A percentile compares a stretch with the other conserved stretches of the same genome.
phyloP scores from a whole-genome alignment of 148 eudicot genomes.

The Fagopyrum homotropicum region DNA sequence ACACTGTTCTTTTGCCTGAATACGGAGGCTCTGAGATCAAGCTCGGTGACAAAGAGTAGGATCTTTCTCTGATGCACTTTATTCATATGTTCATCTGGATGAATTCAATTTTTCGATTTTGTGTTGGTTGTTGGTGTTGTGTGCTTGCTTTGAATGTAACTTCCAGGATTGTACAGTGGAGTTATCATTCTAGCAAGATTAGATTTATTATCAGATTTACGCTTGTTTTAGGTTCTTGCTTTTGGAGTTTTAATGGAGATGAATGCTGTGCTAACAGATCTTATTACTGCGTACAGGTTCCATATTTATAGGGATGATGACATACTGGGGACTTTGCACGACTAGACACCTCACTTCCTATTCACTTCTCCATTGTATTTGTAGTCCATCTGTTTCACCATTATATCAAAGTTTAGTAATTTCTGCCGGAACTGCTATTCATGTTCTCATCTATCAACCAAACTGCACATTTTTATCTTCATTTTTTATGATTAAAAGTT shows the following conservation, averaged over 20 bases:
- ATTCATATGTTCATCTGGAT: background rate
- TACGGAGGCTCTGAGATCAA: conserved; percentile 67
- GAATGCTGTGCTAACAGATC: background rate
- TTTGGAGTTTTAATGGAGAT: background rate
- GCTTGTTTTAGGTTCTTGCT: background rate
- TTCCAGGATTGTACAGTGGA: background rate
- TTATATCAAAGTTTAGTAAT: background rate
- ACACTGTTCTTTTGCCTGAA: conserved; percentile 68
- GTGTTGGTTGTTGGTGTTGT: background rate
- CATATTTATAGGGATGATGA: conserved; percentile 11
- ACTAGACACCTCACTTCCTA: background rate
- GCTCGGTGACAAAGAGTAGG: conserved; percentile 68
- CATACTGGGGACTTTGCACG: conserved; percentile 11
- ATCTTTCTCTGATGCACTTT: background rate
- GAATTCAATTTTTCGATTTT: background rate
- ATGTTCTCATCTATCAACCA: no score
- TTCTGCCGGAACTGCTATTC: background rate
- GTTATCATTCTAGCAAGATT: background rate
- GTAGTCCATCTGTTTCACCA: background rate
- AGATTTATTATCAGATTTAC: background rate
- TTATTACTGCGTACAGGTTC: background rate
- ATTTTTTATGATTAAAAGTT: no score
- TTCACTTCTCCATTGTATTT: background rate
- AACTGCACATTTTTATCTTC: no score
- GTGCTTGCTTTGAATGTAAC: background rate